Evolutionary conservation across 2,329 filamentous ascomycete species (phyloP).

Genomic region (Colletotrichum camelliae): DNA sequence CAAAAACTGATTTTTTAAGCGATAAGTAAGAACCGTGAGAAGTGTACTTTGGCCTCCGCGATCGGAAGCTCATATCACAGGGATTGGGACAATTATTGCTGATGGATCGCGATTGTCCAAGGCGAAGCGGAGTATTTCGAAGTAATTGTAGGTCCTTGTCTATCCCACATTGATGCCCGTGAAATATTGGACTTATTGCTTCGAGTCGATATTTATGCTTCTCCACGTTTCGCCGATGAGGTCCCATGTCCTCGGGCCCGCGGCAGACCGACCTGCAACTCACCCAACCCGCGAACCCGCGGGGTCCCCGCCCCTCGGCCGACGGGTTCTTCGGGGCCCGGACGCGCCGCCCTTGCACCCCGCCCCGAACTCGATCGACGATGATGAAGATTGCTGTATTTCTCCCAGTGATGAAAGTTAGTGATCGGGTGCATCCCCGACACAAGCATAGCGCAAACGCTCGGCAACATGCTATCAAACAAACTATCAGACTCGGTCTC

Average conservation of each 20-base stretch:
- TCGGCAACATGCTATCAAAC: neutral
- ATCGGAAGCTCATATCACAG: no score
- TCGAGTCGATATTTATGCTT: neutral
- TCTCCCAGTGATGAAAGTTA: neutral
- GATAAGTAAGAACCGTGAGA: no score
- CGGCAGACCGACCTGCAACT: neutral
- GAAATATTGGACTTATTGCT: no score
- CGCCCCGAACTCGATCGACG: neutral
- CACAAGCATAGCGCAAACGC: fast-evolving
- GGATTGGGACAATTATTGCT: neutral
- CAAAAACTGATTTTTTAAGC: no score
- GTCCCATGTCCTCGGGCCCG: neutral
- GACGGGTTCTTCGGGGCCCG: neutral
- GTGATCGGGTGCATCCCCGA: neutral
- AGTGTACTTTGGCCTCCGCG: no score
- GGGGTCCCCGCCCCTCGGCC: neutral
- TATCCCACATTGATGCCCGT: neutral
- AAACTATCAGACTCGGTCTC: neutral
- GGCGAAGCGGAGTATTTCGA: fast-evolving
- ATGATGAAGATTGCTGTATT: neutral
- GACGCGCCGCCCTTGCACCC: neutral
- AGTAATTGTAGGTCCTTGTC: fast-evolving
- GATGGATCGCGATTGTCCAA: neutral
- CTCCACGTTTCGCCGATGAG: neutral
- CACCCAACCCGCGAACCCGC: neutral